Percentiles rank a stretch among this genome's conserved stretches.
These are phyloP conservation scores for Papilionanthe hybrid DNA, from an alignment of 116 monocot genomes.

Conservation along the genomic window DNA sequence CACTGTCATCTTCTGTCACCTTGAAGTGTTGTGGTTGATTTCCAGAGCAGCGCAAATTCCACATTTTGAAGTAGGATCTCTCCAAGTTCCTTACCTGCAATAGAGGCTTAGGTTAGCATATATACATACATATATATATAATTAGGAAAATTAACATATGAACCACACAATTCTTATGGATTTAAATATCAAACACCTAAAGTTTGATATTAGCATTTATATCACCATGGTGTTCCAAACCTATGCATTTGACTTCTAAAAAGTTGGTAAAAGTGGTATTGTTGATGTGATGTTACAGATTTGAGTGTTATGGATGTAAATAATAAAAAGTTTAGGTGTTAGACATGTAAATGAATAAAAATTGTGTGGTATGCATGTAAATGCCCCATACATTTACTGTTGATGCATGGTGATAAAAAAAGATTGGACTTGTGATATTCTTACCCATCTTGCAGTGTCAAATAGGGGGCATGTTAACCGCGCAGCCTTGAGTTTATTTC, in stretches of 20 bases:
- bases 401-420: not conserved
- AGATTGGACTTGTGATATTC: not conserved
- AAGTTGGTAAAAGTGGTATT: too few relatives aligned
- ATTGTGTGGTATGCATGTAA: too few relatives aligned
- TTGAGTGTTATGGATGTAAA: too few relatives aligned
- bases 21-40: constrained; percentile 61
- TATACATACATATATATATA: too few relatives aligned
- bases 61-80: constrained; percentile 84
- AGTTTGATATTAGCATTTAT: too few relatives aligned
- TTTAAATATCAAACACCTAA: not conserved
- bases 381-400: not conserved
- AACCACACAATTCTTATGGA: too few relatives aligned
- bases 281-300: too few relatives aligned
- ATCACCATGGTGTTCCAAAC: too few relatives aligned
- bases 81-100: constrained; percentile 83
- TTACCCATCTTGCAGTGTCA: constrained; percentile 90
- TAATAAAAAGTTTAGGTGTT: too few relatives aligned
- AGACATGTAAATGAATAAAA: too few relatives aligned
- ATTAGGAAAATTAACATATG: too few relatives aligned
- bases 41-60: constrained; percentile 75
- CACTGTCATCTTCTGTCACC: constrained; percentile 64
- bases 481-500: constrained; percentile 56
- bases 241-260: too few relatives aligned
- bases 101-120: not conserved
- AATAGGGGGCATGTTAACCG: constrained; percentile 84